Evolutionary conservation across 2,329 filamentous ascomycete genomes (phyloP).

Genomic region (Plectosphaerella plurivora): DNA sequence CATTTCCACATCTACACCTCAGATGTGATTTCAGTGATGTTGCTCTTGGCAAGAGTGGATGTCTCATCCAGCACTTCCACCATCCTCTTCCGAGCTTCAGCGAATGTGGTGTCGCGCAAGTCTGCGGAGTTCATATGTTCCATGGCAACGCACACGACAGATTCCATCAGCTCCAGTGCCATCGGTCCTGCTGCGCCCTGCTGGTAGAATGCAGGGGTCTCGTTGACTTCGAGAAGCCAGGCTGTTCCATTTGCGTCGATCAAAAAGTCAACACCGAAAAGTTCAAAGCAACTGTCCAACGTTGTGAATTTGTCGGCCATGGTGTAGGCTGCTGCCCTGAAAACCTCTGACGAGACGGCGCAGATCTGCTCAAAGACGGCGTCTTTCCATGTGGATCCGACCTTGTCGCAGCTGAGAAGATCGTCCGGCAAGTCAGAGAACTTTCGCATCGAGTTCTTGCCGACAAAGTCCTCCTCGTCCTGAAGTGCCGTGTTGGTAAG

Average conservation of each 20-base stretch:
- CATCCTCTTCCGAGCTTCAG: constrained; percentile 13
- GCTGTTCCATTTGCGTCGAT: constrained; percentile 23
- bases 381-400: constrained; percentile 21
- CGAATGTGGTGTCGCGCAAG: constrained; percentile 8
- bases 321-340: constrained; percentile 27
- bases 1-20: constrained; percentile 7
- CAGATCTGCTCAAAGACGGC: constrained; percentile 28
- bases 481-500: constrained; percentile 33
- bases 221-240: constrained; percentile 32
- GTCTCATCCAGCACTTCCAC: constrained; percentile 22
- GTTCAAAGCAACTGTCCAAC: constrained; percentile 29
- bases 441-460: constrained; percentile 26
- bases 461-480: constrained; percentile 25
- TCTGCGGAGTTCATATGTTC: constrained; percentile 24
- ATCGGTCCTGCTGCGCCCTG: constrained; percentile 26
- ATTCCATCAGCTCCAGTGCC: constrained; percentile 28
- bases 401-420: constrained; percentile 15
- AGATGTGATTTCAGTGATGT: constrained; percentile 19
- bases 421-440: constrained; percentile 24
- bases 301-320: constrained; percentile 33
- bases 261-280: constrained; percentile 31
- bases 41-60: constrained; percentile 19
- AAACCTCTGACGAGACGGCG: constrained; percentile 24
- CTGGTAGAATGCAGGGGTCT: constrained; percentile 32
- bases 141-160: constrained; percentile 24